A percentile compares a stretch with the other conserved stretches of the same genome.
Evolutionary conservation across 2,329 filamentous ascomycete species (phyloP).

Genomic region (Aspergillus sp.): DNA sequence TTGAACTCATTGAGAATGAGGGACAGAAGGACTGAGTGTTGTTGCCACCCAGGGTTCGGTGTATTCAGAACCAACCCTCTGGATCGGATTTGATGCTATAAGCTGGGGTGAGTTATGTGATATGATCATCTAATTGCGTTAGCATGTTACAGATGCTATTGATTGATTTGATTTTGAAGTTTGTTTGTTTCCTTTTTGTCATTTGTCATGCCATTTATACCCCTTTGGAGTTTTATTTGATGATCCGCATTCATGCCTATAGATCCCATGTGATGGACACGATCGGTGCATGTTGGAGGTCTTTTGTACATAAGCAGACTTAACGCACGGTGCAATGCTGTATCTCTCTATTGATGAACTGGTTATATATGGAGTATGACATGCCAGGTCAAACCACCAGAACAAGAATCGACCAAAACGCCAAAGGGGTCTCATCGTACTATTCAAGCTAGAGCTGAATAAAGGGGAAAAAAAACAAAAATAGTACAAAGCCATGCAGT

Average conservation of each 20-base stretch:
- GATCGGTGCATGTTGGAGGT: background rate
- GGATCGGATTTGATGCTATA: too few species aligned
- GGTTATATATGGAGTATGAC: background rate
- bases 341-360: background rate
- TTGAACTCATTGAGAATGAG: conserved; percentile 91
- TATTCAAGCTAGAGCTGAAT: background rate
- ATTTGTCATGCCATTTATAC: background rate
- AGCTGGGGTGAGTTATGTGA: too few species aligned
- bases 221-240: background rate
- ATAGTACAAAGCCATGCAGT: background rate
- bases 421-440: background rate
- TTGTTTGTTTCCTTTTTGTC: background rate
- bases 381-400: background rate
- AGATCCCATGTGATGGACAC: background rate
- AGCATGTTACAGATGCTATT: too few species aligned
- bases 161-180: background rate
- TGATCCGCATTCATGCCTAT: background rate
- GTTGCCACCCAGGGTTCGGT: background rate
- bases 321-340: too few species aligned
- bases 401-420: background rate
- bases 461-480: background rate
- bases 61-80: too few species aligned
- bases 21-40: conserved; percentile 61
- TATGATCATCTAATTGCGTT: too few species aligned
- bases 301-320: background rate